Evolutionary conservation across 179 eudicot species (phyloP).

Genomic region (Silene vulgaris): DNA sequence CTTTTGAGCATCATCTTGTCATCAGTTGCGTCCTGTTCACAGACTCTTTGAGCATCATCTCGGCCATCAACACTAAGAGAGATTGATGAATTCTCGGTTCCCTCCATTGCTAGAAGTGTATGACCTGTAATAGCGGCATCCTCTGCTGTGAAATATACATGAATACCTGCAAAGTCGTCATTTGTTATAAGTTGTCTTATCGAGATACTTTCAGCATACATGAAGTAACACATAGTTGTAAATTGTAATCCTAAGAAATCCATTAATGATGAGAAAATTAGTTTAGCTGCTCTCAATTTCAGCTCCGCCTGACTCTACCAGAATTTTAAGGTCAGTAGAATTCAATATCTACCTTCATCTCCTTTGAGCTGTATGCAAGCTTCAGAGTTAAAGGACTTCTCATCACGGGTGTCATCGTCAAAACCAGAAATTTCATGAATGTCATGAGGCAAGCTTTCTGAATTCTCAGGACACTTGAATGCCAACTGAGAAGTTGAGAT

Average conservation of each 20-base stretch:
- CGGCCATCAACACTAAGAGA: not conserved
- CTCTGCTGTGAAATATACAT: not conserved
- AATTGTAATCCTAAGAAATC: not conserved
- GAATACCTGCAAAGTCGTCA: slow-evolving; percentile 6
- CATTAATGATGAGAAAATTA: not conserved
- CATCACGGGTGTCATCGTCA: not conserved
- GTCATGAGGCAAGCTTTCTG: not conserved
- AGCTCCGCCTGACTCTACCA: not conserved
- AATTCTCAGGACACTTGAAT: not conserved
- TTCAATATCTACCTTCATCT: slow-evolving; percentile 11
- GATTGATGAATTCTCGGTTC: not conserved
- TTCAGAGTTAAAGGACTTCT: slow-evolving; percentile 1
- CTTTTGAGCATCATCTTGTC: not conserved
- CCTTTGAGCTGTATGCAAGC: not conserved
- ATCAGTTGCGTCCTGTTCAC: not conserved
- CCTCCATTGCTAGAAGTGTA: not conserved
- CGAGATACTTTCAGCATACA: slow-evolving; percentile 16
- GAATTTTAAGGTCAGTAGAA: not conserved
- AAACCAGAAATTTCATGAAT: not conserved
- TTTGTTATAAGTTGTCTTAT: not conserved
- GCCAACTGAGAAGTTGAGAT: not conserved
- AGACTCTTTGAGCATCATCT: not conserved
- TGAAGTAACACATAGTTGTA: not conserved
- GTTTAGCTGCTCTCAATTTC: not conserved
- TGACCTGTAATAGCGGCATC: not conserved